A percentile compares a stretch with the other conserved stretches of the same genome.
Conservation (phyloP, 345 rosid genomes). For the Syzygium grande region DNA sequence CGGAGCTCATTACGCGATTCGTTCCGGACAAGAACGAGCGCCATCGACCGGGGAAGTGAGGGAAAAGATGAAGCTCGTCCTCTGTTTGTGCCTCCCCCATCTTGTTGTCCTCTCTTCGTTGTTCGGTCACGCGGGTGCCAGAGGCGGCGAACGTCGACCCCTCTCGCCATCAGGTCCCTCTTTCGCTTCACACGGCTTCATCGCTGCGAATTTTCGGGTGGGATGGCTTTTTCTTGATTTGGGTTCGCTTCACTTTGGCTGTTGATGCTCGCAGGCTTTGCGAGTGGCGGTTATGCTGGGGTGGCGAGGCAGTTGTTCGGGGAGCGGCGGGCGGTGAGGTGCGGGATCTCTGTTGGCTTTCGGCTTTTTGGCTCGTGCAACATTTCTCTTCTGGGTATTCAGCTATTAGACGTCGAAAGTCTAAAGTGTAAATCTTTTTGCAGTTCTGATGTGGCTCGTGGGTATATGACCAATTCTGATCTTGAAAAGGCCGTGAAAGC, state of each 20-base stretch:
- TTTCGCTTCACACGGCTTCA: background rate
- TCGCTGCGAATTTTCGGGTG: background rate
- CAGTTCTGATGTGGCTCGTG: conserved; percentile 22
- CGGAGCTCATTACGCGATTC: background rate
- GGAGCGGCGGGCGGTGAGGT: conserved; percentile 37
- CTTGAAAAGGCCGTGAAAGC: conserved; percentile 75
- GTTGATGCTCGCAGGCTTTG: conserved; percentile 11
- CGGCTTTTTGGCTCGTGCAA: background rate
- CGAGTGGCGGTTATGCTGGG: conserved; percentile 16
- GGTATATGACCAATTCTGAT: conserved; percentile 71
- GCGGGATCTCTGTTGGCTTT: background rate
- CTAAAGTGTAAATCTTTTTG: background rate
- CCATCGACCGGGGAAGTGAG: background rate
- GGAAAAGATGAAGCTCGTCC: conserved; percentile 9
- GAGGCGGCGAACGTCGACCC: conserved; percentile 30
- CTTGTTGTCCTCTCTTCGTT: conserved; percentile 16
- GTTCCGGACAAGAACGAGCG: background rate
- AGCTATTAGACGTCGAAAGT: background rate
- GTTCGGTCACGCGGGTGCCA: conserved; percentile 15
- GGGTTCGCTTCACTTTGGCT: background rate
- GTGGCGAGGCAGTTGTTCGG: conserved; percentile 33
- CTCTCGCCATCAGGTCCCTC: conserved; percentile 23
- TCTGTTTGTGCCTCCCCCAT: background rate
- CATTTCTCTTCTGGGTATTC: background rate
- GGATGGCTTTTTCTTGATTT: background rate